These are phyloP conservation scores for Aspergillaceae sp. DNA, from an alignment of 2,329 filamentous ascomycete species.

Conservation along the genomic window DNA sequence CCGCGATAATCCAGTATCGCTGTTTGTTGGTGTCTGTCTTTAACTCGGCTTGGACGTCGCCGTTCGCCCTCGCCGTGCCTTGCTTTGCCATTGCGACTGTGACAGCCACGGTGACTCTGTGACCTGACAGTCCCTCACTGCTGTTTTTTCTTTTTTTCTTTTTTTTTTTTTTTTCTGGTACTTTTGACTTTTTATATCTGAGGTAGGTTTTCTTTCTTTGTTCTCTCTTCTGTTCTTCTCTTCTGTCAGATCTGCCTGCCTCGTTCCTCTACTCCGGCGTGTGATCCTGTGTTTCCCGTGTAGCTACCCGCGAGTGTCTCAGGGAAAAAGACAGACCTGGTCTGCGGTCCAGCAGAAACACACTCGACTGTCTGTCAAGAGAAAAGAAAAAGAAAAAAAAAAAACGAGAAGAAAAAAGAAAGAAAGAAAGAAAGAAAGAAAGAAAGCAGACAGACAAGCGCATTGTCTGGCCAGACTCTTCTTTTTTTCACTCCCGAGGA, in stretches of 20 bases:
- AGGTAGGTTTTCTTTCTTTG: neutral
- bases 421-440: constrained; percentile 6
- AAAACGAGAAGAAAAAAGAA: constrained; percentile 9
- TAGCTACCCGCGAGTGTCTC: too few species aligned
- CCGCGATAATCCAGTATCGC: too few species aligned
- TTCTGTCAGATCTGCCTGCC: neutral
- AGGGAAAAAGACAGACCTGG: too few species aligned
- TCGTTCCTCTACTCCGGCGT: neutral
- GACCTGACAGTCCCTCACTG: neutral
- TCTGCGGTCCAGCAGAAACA: too few species aligned
- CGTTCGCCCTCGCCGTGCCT: neutral
- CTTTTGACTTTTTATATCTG: neutral
- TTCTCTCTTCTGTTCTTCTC: neutral
- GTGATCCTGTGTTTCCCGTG: too few species aligned
- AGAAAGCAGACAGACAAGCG: neutral
- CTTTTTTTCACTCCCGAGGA: neutral
- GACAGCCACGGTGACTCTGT: neutral
- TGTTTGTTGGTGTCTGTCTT: constrained; percentile 34
- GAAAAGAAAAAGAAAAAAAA: too few species aligned
- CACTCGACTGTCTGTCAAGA: too few species aligned
- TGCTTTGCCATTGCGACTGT: neutral
- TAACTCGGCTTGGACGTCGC: constrained; percentile 44
- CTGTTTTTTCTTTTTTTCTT: neutral
- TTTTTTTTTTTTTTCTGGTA: neutral
- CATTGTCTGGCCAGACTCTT: neutral